phyloP scores from a whole-genome alignment of 768 basidiomycete species.

The Hydnomerulius pinastri region DNA sequence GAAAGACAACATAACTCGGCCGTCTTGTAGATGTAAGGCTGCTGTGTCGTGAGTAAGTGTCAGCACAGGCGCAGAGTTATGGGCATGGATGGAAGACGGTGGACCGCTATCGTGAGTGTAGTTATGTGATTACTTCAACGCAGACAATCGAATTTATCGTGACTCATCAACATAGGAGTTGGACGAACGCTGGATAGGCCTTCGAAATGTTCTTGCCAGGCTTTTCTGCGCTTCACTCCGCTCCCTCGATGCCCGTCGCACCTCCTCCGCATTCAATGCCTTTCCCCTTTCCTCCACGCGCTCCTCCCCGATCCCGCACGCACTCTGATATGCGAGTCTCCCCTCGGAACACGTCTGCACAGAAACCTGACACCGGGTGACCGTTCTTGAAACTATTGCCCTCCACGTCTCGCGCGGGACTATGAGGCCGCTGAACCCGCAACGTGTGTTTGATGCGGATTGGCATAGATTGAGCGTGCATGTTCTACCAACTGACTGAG shows the following conservation, averaged over 20 bases:
- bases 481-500: constrained; percentile 60
- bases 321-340: constrained; percentile 72
- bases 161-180: constrained; percentile 62
- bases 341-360: constrained; percentile 93
- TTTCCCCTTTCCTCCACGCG: constrained; percentile 68
- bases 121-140: too few relatives aligned
- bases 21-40: too few relatives aligned
- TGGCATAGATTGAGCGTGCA: constrained; percentile 90
- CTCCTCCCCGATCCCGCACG: constrained; percentile 45
- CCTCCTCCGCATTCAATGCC: constrained; percentile 61
- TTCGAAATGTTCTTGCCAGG: constrained; percentile 88
- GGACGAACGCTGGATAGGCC: constrained; percentile 79
- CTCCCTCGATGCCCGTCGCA: constrained; percentile 71
- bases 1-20: too few relatives aligned
- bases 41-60: too few relatives aligned
- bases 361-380: constrained; percentile 96
- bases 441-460: constrained; percentile 83
- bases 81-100: constrained; percentile 88
- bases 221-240: constrained; percentile 94
- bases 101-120: constrained; percentile 47
- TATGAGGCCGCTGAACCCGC: constrained; percentile 81
- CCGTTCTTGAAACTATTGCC: constrained; percentile 94
- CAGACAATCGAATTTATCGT: too few relatives aligned
- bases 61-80: constrained; percentile 85
- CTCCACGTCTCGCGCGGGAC: constrained; percentile 85